These are phyloP conservation scores for Puccinia polysora DNA, from an alignment of 1,284 basidiomycete genomes.

Conservation along the genomic window DNA sequence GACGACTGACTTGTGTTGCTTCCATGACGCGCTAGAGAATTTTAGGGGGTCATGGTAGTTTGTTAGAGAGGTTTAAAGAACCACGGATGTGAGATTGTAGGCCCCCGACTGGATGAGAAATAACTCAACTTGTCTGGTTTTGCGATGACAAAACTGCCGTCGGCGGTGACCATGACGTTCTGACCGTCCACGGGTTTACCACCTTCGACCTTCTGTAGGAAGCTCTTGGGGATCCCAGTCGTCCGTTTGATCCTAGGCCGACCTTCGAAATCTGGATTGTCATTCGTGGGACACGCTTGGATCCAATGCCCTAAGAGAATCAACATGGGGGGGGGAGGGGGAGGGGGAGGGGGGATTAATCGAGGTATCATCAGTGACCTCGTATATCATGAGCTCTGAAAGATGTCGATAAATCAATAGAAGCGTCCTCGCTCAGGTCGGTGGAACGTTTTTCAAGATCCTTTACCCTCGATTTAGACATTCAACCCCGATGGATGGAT, in stretches of 20 bases:
- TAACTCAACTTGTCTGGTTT: constrained; percentile 77
- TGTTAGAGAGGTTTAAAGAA: neutral
- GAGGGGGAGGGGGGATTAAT: constrained; percentile 46
- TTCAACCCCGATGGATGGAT: too few relatives aligned
- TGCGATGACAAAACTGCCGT: constrained; percentile 90
- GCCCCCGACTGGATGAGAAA: neutral
- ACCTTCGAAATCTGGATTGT: constrained; percentile 88
- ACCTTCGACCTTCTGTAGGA: constrained; percentile 91
- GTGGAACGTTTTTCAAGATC: neutral
- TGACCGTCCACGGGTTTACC: constrained; percentile 61
- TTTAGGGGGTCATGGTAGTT: neutral
- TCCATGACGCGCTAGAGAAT: constrained; percentile 70
- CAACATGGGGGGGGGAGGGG: too few relatives aligned
- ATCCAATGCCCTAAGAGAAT: constrained; percentile 92
- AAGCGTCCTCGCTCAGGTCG: neutral
- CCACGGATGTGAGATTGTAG: neutral
- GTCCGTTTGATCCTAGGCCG: constrained; percentile 93
- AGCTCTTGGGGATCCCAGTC: constrained; percentile 85
- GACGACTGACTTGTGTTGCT: constrained; percentile 72
- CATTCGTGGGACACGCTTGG: constrained; percentile 96
- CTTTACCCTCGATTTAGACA: too few relatives aligned
- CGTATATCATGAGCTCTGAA: too few relatives aligned
- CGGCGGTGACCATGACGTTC: constrained; percentile 92
- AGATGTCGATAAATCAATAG: too few relatives aligned
- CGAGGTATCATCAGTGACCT: constrained; percentile 52